Base-by-base conservation (phyloP, 192 early-diverging fungal species). In the Geranomyces variabilis region DNA sequence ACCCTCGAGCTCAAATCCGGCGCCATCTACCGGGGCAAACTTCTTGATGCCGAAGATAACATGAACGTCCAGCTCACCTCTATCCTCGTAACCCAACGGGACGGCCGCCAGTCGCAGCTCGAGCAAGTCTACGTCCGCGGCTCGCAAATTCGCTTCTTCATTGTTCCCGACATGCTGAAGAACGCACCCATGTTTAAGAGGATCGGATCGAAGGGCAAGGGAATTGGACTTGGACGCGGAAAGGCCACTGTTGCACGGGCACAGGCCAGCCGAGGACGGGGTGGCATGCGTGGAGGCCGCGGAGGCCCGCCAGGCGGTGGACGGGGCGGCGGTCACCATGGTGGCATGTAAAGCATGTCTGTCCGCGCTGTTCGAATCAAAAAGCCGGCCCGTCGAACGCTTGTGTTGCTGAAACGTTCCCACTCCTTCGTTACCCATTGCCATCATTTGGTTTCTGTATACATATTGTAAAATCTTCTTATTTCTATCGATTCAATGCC, bases 111-210 rank as follows among this genome's bases (percentile, higher is more conserved):
- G 31, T 84, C 90, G 69, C 93, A 97, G 70, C 79, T 99, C 77
- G 94, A 97, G 76, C 95, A 96, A 79, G 94, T 97, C 43, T 99
- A 94, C 72, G 89, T 97, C 76, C 91, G 97, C 63, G 97, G 97
- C 12, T 76, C 75, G 8, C 79, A 82, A 72, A 70, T 96, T 71
- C 89, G 94, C 57, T 96, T 95, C 82, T 93, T 98, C 68, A 90
- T 98, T 34, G 94, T 96, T n/a, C 96, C 96, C 26, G 97, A 99
- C 78, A 99, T 99, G 95, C 87, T 99, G 43, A 96, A 96, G 84
- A 97, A 99, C 75, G 97, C 97, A 28, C 96, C 97, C 56, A 96
- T 99, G 95, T 97, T 99, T 82, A 94, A 95, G 83, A 84, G 86
- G 61, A 88, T 96, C 57, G 86, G 86, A 53, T 78, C 84, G 76